These are phyloP conservation scores for Gaultheria prostrata DNA, from an alignment of 148 eudicot genomes.

Conservation along the genomic window DNA sequence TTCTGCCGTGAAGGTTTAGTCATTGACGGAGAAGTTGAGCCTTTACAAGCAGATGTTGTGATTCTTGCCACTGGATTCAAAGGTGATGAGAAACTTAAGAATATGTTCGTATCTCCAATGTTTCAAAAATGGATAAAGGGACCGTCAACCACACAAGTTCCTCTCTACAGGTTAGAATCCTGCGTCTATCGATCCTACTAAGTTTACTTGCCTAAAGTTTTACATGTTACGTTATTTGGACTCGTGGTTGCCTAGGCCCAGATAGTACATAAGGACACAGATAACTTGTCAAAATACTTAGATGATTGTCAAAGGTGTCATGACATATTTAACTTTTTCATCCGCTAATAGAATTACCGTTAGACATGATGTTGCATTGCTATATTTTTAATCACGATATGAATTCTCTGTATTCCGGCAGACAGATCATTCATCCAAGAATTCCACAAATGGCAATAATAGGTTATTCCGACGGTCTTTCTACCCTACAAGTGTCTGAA, in stretches of 20 bases:
- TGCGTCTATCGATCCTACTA: no score
- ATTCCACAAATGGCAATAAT: constrained; percentile 34
- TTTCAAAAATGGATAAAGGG: constrained; percentile 32
- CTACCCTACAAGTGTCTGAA: constrained; percentile 28
- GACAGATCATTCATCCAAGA: constrained; percentile 33
- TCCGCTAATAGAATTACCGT: no score
- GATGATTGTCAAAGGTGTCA: no score
- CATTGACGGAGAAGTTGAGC: constrained; percentile 17
- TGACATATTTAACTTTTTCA: no score
- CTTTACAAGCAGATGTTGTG: constrained; percentile 34
- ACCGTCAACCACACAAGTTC: constrained; percentile 17
- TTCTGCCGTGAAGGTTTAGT: constrained; percentile 32
- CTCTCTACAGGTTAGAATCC: constrained; percentile 39
- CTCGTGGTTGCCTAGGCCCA: no score
- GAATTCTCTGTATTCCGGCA: neutral
- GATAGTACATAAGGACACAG: no score
- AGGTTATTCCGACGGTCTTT: constrained; percentile 26
- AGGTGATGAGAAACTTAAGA: constrained; percentile 39
- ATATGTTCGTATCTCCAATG: constrained; percentile 27
- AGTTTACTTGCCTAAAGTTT: no score
- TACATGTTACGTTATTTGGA: no score
- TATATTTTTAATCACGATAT: neutral
- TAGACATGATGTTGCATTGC: no score
- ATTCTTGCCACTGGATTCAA: constrained; percentile 50
- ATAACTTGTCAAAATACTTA: no score